Percentiles rank a stretch among this genome's conserved stretches.
Evolutionary conservation across 495 filamentous ascomycete species (phyloP).

Genomic region (Mycothermus thermophilus): DNA sequence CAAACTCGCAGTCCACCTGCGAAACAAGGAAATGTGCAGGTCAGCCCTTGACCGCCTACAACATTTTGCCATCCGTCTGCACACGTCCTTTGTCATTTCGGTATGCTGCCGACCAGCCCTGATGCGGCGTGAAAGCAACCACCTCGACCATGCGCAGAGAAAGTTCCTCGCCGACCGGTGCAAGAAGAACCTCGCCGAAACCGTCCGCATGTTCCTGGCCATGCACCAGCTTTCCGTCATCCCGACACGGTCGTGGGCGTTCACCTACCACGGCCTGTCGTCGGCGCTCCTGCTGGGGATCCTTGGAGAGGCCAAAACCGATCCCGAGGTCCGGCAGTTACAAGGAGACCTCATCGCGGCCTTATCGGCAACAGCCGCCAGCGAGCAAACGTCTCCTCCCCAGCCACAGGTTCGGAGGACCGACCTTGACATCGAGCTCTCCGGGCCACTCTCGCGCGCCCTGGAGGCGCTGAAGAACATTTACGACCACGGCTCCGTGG

Average conservation of each 20-base stretch:
- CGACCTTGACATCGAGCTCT: conserved; percentile 41
- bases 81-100: conserved; percentile 41
- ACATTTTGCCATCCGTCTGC: conserved; percentile 39
- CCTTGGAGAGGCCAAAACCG: conserved; percentile 43
- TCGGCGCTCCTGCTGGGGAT: conserved; percentile 53
- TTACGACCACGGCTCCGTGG: conserved; percentile 40
- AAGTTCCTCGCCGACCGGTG: conserved; percentile 38
- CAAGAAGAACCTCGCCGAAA: conserved; percentile 49
- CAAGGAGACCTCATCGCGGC: conserved; percentile 43
- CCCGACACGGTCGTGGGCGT: conserved; percentile 51
- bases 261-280: conserved; percentile 50
- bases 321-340: conserved; percentile 41
- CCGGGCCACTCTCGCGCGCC: conserved; percentile 38
- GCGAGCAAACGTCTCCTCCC: conserved; percentile 35
- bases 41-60: conserved; percentile 40
- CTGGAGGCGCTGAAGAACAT: conserved; percentile 42
- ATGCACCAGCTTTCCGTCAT: conserved; percentile 53
- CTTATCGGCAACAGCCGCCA: conserved; percentile 40
- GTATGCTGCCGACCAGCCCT: conserved; percentile 42
- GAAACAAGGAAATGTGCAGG: conserved; percentile 39
- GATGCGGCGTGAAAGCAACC: conserved; percentile 25
- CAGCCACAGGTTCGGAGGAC: conserved; percentile 31
- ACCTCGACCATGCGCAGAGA: conserved; percentile 30
- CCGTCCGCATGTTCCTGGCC: conserved; percentile 52
- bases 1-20: conserved; percentile 28